These are phyloP conservation scores for Solanum dulcamara DNA, from an alignment of 257 asterid genomes.

Conservation along the genomic window DNA sequence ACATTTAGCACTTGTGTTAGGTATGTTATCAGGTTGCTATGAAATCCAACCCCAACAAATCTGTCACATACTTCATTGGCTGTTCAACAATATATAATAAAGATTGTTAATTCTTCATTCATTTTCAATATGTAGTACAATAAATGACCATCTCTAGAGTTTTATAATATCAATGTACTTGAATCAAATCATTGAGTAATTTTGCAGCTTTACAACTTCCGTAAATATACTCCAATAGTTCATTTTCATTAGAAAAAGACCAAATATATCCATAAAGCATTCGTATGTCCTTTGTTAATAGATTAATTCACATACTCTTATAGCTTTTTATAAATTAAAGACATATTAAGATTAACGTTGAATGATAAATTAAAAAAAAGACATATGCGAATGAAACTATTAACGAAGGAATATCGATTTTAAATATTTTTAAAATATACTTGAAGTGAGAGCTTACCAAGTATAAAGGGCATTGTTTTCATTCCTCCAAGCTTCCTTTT, in stretches of 20 bases:
- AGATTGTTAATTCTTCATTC: background rate
- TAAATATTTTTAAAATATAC: background rate
- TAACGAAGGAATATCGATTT: background rate
- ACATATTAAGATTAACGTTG: too few species aligned
- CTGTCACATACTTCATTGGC: constrained; percentile 74
- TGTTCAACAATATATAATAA: constrained; percentile 5
- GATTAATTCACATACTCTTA: too few species aligned
- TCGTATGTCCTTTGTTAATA: background rate
- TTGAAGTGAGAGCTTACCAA: background rate
- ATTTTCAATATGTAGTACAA: background rate
- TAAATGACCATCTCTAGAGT: background rate
- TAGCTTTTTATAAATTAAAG: too few species aligned
- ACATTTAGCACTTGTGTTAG: constrained; percentile 57
- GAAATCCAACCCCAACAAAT: constrained; percentile 65
- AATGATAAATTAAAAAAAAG: background rate
- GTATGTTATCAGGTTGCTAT: constrained; percentile 78
- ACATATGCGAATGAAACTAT: background rate
- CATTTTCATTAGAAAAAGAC: too few species aligned
- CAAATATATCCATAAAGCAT: too few species aligned
- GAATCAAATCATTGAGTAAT: background rate
- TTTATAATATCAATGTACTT: background rate
- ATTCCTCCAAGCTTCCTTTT: background rate
- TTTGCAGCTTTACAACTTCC: too few species aligned
- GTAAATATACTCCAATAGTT: too few species aligned
- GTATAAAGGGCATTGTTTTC: background rate